Percentiles rank a stretch among this genome's conserved stretches.
phyloP scores from a whole-genome alignment of 805 yeast genomes.

The Babjeviella inositovora region DNA sequence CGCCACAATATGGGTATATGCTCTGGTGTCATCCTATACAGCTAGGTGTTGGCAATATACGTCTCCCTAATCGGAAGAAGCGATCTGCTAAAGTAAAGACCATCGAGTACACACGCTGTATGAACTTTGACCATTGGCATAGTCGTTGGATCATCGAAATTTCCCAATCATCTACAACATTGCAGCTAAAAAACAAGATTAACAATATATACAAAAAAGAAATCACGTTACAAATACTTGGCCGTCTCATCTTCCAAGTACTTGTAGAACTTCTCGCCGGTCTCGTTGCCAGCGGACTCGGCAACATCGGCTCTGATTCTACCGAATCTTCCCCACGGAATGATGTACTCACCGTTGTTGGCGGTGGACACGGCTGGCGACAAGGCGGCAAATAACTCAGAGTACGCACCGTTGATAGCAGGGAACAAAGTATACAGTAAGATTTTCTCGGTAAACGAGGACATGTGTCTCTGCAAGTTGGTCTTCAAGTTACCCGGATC shows the following conservation, averaged over 20 bases:
- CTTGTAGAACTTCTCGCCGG: constrained; percentile 14
- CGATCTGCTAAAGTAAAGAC: no score
- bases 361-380: constrained; percentile 15
- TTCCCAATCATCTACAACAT: no score
- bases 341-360: constrained; percentile 16
- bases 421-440: constrained; percentile 2
- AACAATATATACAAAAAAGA: no score
- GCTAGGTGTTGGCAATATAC: no score
- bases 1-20: no score
- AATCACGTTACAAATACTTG: no score
- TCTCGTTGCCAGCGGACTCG: constrained; percentile 12
- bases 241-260: constrained; percentile 13
- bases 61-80: no score
- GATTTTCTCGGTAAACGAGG: background rate
- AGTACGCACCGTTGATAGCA: constrained; percentile 20
- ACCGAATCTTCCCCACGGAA: constrained; percentile 25
- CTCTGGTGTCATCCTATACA: no score
- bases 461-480: constrained; percentile 12
- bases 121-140: no score
- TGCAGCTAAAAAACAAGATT: no score
- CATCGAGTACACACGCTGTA: no score
- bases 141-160: no score
- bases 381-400: constrained; percentile 25
- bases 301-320: constrained; percentile 15
- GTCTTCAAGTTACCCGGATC: constrained; percentile 24